phyloP scores from a whole-genome alignment of 345 rosid species.

The Iberis pinnata region DNA sequence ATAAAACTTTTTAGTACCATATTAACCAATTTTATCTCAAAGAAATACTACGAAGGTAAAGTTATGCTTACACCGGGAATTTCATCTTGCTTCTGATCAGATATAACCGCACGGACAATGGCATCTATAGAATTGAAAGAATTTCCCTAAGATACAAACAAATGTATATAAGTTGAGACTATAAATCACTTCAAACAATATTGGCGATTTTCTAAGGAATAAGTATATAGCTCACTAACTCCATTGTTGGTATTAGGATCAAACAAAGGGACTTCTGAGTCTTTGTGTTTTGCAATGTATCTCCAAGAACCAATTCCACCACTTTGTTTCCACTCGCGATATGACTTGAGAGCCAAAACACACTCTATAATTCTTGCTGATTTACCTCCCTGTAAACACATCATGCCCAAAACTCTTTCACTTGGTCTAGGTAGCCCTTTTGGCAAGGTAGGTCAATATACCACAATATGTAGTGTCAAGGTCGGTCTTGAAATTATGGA shows the following conservation, averaged over 20 bases:
- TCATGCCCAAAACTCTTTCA: background rate
- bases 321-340: slow-evolving; percentile 63
- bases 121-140: slow-evolving; percentile 39
- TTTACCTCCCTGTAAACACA: slow-evolving; percentile 59
- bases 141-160: too few species aligned
- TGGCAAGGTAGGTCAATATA: slow-evolving; percentile 23
- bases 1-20: too few species aligned
- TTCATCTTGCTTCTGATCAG: slow-evolving; percentile 67
- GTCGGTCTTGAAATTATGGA: too few species aligned
- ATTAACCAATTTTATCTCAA: too few species aligned
- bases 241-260: slow-evolving; percentile 37
- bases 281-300: slow-evolving; percentile 53
- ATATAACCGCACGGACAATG: slow-evolving; percentile 55
- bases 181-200: background rate
- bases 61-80: slow-evolving; percentile 53
- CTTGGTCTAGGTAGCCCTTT: slow-evolving; percentile 17
- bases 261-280: slow-evolving; percentile 51
- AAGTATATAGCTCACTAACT: slow-evolving; percentile 46
- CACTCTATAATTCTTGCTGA: slow-evolving; percentile 66
- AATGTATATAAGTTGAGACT: slow-evolving; percentile 6
- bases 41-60: too few species aligned
- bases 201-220: background rate
- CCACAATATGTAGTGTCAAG: too few species aligned
- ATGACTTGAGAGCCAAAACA: slow-evolving; percentile 80
- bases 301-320: slow-evolving; percentile 75